Evolutionary conservation across 2,329 filamentous ascomycete species (phyloP).

Genomic region (Cadophora gregata): DNA sequence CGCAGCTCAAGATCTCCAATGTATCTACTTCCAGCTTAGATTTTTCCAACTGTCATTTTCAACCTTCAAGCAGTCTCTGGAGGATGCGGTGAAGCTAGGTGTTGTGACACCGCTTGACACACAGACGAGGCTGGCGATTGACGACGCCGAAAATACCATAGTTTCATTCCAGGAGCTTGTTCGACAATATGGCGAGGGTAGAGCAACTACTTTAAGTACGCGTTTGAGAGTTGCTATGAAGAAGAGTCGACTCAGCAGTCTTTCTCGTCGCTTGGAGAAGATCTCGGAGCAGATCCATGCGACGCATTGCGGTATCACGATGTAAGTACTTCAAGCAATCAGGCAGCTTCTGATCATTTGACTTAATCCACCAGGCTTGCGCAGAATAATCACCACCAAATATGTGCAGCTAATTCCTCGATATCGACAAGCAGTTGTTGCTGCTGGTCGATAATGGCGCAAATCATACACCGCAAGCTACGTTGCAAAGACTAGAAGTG

Average conservation of each 20-base stretch:
- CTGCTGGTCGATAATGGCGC: not conserved
- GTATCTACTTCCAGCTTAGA: not conserved
- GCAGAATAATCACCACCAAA: not conserved
- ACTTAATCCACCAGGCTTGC: not conserved
- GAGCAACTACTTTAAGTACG: not conserved
- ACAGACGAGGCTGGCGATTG: not conserved
- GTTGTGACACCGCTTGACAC: not conserved
- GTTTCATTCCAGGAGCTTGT: not conserved
- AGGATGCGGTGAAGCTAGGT: not conserved
- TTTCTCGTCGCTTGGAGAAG: not conserved
- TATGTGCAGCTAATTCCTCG: not conserved
- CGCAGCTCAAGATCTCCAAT: not conserved
- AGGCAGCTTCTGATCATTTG: not conserved
- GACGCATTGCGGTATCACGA: not conserved
- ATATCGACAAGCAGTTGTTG: not conserved
- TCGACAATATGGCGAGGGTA: not conserved
- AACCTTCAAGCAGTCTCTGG: not conserved
- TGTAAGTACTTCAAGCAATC: not conserved
- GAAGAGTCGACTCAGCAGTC: not conserved
- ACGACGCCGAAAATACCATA: not conserved
- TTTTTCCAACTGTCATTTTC: not conserved
- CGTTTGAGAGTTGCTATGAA: not conserved
- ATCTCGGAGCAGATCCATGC: not conserved
- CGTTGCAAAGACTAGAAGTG: not conserved
- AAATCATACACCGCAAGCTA: not conserved